Percentiles rank a stretch among this genome's conserved stretches.
phyloP scores from a whole-genome alignment of 805 yeast genomes.

The Candida succiphila region DNA sequence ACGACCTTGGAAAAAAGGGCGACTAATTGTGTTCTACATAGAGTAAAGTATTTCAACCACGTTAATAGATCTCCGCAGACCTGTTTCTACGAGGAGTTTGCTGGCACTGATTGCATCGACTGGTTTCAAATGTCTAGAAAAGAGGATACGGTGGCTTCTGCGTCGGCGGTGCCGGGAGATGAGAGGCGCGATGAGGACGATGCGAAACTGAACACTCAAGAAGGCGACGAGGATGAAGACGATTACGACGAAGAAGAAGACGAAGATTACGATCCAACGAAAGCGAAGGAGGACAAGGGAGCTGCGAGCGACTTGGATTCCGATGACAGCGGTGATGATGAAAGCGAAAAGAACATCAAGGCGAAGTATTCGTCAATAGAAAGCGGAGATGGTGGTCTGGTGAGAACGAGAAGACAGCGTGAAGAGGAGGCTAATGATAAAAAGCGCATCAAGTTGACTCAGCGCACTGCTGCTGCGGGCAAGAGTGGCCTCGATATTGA shows the following conservation, averaged over 20 bases:
- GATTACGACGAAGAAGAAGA: slow-evolving; percentile 48
- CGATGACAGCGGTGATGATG: slow-evolving; percentile 20
- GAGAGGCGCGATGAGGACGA: not conserved
- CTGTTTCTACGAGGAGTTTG: too few relatives aligned
- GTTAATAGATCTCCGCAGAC: too few relatives aligned
- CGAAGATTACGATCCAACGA: slow-evolving; percentile 42
- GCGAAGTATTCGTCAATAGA: slow-evolving; percentile 44
- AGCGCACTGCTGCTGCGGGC: slow-evolving; percentile 10
- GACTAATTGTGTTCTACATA: too few relatives aligned
- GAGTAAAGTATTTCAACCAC: too few relatives aligned
- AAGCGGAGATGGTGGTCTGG: slow-evolving; percentile 48
- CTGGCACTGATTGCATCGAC: too few relatives aligned
- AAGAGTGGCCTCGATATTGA: slow-evolving; percentile 28
- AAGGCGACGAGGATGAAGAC: slow-evolving; percentile 19
- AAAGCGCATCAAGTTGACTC: slow-evolving; percentile 11
- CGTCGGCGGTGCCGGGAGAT: not conserved
- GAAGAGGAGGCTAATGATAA: slow-evolving; percentile 26
- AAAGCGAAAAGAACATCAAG: slow-evolving; percentile 11
- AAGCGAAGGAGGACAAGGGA: slow-evolving; percentile 7
- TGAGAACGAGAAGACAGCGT: slow-evolving; percentile 62
- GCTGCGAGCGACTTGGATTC: slow-evolving; percentile 26
- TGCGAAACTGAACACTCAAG: not conserved
- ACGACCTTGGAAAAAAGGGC: too few relatives aligned
- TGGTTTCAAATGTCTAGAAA: too few relatives aligned
- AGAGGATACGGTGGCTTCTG: too few relatives aligned